Base-by-base conservation (phyloP, 495 filamentous ascomycete genomes). In the Trichoderma virens region DNA sequence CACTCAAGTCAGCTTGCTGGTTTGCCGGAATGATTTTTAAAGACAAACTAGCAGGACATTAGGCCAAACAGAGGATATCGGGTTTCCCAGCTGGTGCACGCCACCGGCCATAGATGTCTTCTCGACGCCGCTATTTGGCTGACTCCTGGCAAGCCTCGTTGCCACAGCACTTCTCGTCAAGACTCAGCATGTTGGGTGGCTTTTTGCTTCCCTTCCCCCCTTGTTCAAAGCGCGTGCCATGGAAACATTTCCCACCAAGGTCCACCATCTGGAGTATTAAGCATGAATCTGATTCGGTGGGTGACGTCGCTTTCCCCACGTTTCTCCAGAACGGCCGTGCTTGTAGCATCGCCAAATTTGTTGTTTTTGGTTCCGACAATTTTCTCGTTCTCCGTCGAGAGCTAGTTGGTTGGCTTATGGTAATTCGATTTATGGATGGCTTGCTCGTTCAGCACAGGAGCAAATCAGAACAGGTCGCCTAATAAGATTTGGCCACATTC, bases 261-360 rank as follows among this genome's bases (percentile, higher is more conserved):
- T 56, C 51, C 51, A 56, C 51, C 51, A 30, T 30, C 25, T 28
- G 27, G 20, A 18, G 16, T 18, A 56, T 56, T 56, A 6, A 25
- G 45, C 45, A n/a, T 25, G 51, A 23, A 47, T 20, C 43, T 47
- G n/a, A 47, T 47, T 47, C 18, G 18, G 43, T 25, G 51, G 25
- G 20, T 56, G 51, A 56, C 51, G 51, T 56, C 51, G 51, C 3
- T 28, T 27, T 56, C 51, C 51, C 51, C 51, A 56, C 51, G 51
- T 16, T 25, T 51, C n/a, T 25, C 45, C 45, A 47, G 43, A 23
- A 18, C 18, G 20, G 43, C 43, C n/a, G 8, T 25, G 51, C 20
- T 7, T 56, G 43, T n/a, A 20, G 20, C 43, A 47, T 23, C 43
- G 8, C 18, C 43, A 47, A 8, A 5, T 47, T 47, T 9, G n/a